Evolutionary conservation across 192 early-diverging fungal genomes (phyloP), one percentile per base, ranked within the genome.

Genomic region (Coemansia sp.): DNA sequence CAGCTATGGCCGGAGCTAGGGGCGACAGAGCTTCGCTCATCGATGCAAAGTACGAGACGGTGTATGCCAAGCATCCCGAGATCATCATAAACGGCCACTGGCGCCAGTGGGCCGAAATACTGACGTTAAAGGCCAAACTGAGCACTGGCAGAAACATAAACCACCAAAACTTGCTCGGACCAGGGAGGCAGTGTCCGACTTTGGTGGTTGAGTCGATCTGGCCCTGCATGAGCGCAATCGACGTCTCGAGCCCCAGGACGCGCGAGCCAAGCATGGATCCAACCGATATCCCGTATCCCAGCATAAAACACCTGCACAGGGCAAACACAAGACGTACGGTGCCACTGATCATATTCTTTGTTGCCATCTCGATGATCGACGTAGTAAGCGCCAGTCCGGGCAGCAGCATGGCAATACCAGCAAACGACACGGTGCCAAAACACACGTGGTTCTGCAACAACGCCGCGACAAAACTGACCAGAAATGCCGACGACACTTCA

Each of bases 321-420:
- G 92, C 86, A 60, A 89, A 86, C 37, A 94, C 82, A 56, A 95
- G 78, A n/a, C 91, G 83, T 15, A 95, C 90, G 0, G 89, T 85
- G 34, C 95, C 95, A 5, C 89, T 87, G 40, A 96, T 86, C 71
- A 95, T 84, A 68, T 97, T 97, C 44, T 88, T 83, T 14, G 92
- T 90, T 1, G 89, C 85, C 64, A 97, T 73, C 65, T 97, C 95
- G 72, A 93, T 92, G 53, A 97, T 88, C 17, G 89, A 76, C 48
- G 88, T 82, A 1, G 95, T 97, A 57, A 97, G 68, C 6, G 86
- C 74, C 47, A 94, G 82, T 8, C 95, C 95, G 0, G 88, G 86
- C 5, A 89, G 73, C 26, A 87, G 64, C 68, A 87, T 78, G 14
- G 87, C 83, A 51, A 86, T 73, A 25, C 84, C 86, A 0, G 88